Base-by-base conservation (phyloP, 768 basidiomycete genomes). In the Termitomyces eurrhizus region DNA sequence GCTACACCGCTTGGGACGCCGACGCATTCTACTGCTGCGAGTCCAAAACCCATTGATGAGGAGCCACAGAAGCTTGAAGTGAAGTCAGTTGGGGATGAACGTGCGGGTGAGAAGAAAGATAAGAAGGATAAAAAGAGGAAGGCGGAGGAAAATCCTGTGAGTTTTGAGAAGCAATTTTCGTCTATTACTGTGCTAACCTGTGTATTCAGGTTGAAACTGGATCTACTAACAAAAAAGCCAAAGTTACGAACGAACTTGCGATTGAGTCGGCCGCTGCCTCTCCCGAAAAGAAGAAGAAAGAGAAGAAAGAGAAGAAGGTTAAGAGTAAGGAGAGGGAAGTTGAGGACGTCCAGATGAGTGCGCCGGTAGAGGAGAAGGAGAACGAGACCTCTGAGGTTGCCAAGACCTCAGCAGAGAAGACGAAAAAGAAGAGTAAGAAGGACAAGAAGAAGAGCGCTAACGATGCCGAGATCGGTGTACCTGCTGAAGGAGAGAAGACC, bases 1-100 rank as follows among this genome's bases (percentile, higher is more conserved):
- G 81, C 72, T 67, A 88, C 82, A 36, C 90, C 89, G 44, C 75
- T 93, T 57, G 90, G 90, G 57, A 80, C 84, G 16, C 84, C 87
- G 8, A 79, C 67, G 26, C 74, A 74, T 52, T 76, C 78, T 37
- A 74, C 72, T 49, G 70, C 69, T 16, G 44, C 67, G 29, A 59
- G 65, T 39, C 62, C 72, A 7, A 50, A 62, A 7, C 61, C 53
- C 45, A 59, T 62, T 35, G 56, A 64, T 21, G 37, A 21, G 3
- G 60, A 52, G 11, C 62, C 61, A n/a, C 45, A 63, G 41, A 61
- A 61, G 35, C 64, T 60, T 16, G 60, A 42, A n/a, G 48, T 53
- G 33, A 59, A 61, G 33, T 58, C 67, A 14, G 57, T 37, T 13
- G 24, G 24, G 55, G 62, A 35, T 48, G 14, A 58, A 42, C 36